Base-by-base conservation (phyloP, 2,329 filamentous ascomycete species). In the Aspergillus transmontanensis region DNA sequence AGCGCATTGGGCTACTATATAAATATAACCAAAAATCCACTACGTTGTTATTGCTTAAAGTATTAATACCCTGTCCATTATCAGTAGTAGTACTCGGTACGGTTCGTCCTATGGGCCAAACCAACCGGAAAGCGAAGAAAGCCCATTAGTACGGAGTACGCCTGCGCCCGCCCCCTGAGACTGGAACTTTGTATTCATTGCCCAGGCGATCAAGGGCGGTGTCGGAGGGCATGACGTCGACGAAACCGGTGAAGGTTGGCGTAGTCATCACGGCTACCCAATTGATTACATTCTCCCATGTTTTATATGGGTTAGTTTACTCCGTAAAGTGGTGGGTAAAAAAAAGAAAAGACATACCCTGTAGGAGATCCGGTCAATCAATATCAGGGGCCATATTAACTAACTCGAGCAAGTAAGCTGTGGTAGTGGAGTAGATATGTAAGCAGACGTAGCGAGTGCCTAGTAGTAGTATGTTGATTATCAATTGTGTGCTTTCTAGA, bases 401-500 rank as follows among this genome's bases (percentile, higher is more conserved):
- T 43, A 43, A 10, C 6, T 21, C 9, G 3, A 43, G n/a, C 41
- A 43, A 3, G 41, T 21, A 43, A 21, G 14, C 14, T 16, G 41
- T 43, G n/a, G 3, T 21, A 43, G 45, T 48, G 6, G 23, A 26
- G 45, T 48, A 48, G 43, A 46, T 46, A 46, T 23, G n/a, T 23
- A 48, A 51, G 23, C n/a, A 16, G 14, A 30, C 14, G 10, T 30
- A 21, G 28, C 19, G 28, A 51, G 28, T 39, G 16, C 21, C 19
- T 32, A 26, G 58, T 41, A 41, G 16, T 3, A 16, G 36, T n/a
- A 32, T 28, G 6, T 26, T 64, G 65, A 68, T 67, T 68, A 68
- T 64, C 63, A 68, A 65, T 67, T 34, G 41, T 26, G 23, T 55
- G 43, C 46, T 48, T 59, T 64, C 62, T 63, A 63, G 64, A 55